Percentiles rank a stretch among this genome's conserved stretches.
phyloP scores from a whole-genome alignment of 2,329 filamentous ascomycete species.

The Cladophialophora immunda region DNA sequence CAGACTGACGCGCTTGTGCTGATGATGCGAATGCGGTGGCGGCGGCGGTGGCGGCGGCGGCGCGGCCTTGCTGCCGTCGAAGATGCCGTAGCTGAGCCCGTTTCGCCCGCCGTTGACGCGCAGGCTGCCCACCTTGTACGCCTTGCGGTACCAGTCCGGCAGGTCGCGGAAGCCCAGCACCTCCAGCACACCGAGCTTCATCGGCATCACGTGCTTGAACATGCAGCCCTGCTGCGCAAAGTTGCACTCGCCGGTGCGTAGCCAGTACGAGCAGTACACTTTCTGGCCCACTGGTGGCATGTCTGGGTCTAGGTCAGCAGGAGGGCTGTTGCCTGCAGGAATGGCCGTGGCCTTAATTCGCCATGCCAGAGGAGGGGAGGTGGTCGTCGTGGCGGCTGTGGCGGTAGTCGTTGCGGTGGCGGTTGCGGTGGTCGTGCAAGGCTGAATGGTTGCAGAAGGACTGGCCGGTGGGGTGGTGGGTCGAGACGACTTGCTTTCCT shows the following conservation, averaged over 20 bases:
- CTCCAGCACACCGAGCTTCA: constrained; percentile 70
- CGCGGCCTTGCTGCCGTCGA: constrained; percentile 16
- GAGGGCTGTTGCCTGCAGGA: neutral
- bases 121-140: constrained; percentile 47
- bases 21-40: too few relatives aligned
- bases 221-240: constrained; percentile 87
- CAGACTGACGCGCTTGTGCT: neutral
- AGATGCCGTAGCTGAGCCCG: constrained; percentile 28
- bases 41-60: neutral
- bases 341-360: neutral
- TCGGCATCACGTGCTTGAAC: constrained; percentile 91
- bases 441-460: neutral
- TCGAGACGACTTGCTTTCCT: constrained; percentile 13
- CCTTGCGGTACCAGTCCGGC: constrained; percentile 66
- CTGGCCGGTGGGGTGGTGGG: neutral
- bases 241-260: constrained; percentile 83
- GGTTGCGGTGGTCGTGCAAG: neutral
- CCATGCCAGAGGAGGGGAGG: constrained; percentile 5
- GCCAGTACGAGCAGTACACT: constrained; percentile 88
- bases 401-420: too few relatives aligned
- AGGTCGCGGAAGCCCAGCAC: constrained; percentile 71
- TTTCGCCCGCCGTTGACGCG: constrained; percentile 28
- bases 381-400: neutral
- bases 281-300: constrained; percentile 62
- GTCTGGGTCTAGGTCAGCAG: constrained; percentile 4